These are phyloP conservation scores for Monilinia vaccinii-corymbosi DNA, from an alignment of 2,329 filamentous ascomycete species.

Conservation along the genomic window DNA sequence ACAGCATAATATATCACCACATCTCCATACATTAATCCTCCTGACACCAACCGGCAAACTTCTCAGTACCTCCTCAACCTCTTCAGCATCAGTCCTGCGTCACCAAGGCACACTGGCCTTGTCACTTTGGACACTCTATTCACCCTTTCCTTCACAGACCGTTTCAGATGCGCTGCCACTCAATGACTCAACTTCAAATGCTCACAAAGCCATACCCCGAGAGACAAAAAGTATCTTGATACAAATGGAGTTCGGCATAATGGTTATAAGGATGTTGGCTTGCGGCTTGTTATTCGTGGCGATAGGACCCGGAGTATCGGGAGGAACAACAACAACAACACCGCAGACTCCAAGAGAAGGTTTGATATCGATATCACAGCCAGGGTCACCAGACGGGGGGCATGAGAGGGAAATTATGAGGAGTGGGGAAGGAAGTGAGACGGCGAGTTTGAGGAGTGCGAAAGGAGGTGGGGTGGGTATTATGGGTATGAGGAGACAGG, in stretches of 20 bases:
- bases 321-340: neutral
- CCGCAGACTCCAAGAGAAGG: neutral
- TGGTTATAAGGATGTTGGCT: conserved; percentile 47
- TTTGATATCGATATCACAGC: neutral
- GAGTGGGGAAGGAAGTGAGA: conserved; percentile 1
- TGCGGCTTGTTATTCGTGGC: conserved; percentile 56
- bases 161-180: neutral
- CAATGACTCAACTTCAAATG: conserved; percentile 2
- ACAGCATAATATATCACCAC: conserved; percentile 43
- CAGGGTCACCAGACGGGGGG: neutral
- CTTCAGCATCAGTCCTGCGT: conserved; percentile 48
- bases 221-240: conserved; percentile 30
- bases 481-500: conserved; percentile 6
- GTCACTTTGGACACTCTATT: conserved; percentile 51
- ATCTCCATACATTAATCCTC: conserved; percentile 51
- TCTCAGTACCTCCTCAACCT: conserved; percentile 49
- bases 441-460: conserved; percentile 4
- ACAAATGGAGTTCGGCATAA: conserved; percentile 45
- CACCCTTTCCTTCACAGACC: conserved; percentile 30
- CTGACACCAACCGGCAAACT: conserved; percentile 53
- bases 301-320: conserved; percentile 35
- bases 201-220: conserved; percentile 11
- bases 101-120: conserved; percentile 56
- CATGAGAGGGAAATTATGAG: neutral
- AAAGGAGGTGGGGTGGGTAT: conserved; percentile 2